phyloP scores from a whole-genome alignment of 2,329 filamentous ascomycete species.

The Fusarium domesticum region DNA sequence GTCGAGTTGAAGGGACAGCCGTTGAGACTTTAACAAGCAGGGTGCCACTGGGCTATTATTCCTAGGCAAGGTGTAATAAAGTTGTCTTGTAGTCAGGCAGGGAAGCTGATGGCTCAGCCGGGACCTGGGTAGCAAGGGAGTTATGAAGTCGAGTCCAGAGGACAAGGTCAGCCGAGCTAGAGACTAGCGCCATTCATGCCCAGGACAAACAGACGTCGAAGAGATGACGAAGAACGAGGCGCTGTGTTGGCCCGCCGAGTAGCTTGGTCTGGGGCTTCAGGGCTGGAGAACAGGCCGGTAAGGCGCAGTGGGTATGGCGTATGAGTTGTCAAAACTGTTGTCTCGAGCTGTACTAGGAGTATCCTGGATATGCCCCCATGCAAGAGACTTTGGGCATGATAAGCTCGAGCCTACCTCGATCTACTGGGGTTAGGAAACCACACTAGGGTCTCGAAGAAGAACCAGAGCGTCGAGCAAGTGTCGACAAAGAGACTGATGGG shows the following conservation, averaged over 20 bases:
- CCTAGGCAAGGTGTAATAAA: slow-evolving; percentile 22
- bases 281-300: slow-evolving; percentile 17
- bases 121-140: slow-evolving; percentile 29
- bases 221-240: slow-evolving; percentile 31
- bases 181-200: slow-evolving; percentile 31
- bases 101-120: slow-evolving; percentile 31
- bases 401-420: slow-evolving; percentile 41
- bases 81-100: slow-evolving; percentile 28
- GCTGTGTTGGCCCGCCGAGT: slow-evolving; percentile 22
- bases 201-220: slow-evolving; percentile 25
- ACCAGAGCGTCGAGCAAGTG: slow-evolving; percentile 19
- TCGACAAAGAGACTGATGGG: slow-evolving; percentile 22
- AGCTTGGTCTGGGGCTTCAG: slow-evolving; percentile 30
- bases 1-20: slow-evolving; percentile 25
- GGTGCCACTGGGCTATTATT: slow-evolving; percentile 30
- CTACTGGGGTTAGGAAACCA: slow-evolving; percentile 38
- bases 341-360: slow-evolving; percentile 40
- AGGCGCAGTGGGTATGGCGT: slow-evolving; percentile 31
- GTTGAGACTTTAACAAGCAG: slow-evolving; percentile 22
- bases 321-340: slow-evolving; percentile 38
- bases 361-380: slow-evolving; percentile 39
- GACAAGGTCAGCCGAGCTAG: slow-evolving; percentile 28
- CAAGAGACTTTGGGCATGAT: slow-evolving; percentile 38
- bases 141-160: slow-evolving; percentile 31
- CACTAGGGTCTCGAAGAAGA: slow-evolving; percentile 40